Evolutionary conservation across 768 basidiomycete genomes (phyloP), one percentile per base, ranked within the genome.

Genomic region (Rhodotorula sphaerocarpa): DNA sequence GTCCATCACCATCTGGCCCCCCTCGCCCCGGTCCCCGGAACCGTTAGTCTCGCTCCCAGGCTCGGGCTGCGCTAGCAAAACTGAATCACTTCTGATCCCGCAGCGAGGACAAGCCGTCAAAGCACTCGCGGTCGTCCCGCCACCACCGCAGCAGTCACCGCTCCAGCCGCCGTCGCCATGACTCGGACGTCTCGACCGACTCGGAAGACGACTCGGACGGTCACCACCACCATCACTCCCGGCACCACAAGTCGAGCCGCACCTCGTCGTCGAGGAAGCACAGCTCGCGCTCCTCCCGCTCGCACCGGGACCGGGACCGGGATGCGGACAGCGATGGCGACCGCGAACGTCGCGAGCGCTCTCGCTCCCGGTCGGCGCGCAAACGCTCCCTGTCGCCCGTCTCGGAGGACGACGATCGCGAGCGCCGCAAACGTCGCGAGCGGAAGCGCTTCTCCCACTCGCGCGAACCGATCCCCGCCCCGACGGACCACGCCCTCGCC

Each of bases 1-100:
- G 14, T 79, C 78, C 9, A 74, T 83, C 3, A 80, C 80, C 68
- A 79, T 88, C n/a, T 91, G 89, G 89, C 89, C 89, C 3, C 75
- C 83, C 6, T 90, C 89, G 5, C 89, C 89, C 0, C 85, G 84
- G 66, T 81, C 79, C 15, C 82, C 83, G 57, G 76, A 80, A 42
- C 82, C 86, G 63, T 69, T 20, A 25, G 57, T 62, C 15, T 46
- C 46, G 39, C 42, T 51, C 45, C 42, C n/a, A n/a, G n/a, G n/a
- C n/a, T n/a, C n/a, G n/a, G n/a, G n/a, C n/a, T n/a, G n/a, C n/a
- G n/a, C n/a, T n/a, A n/a, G n/a, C n/a, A n/a, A n/a, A n/a, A n/a
- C n/a, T n/a, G n/a, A 34, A 20, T 7, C 33, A 10, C 18, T 5
- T 12, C 53, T n/a, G 1, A n/a, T 6, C 1, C 30, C 59, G 50